Conservation (phyloP, 352 stramenopile genomes). For the Lagenidium giganteum region DNA sequence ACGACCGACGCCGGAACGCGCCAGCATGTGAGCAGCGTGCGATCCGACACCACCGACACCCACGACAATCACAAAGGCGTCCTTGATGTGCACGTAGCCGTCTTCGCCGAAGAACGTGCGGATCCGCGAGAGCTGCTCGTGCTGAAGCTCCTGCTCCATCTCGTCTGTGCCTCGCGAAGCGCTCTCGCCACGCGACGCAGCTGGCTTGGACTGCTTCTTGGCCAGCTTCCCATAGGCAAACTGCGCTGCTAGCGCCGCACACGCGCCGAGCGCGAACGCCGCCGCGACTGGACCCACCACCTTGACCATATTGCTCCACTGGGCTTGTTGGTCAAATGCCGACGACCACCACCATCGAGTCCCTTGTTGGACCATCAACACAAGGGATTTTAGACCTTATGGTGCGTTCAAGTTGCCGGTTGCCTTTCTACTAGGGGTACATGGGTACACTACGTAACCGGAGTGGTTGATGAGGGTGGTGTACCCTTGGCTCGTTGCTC, state of each 20-base stretch:
- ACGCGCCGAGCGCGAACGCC: slow-evolving; percentile 58
- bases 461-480: not conserved
- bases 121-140: slow-evolving; percentile 91
- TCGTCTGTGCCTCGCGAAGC: slow-evolving; percentile 17
- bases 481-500: too few relatives aligned
- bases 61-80: slow-evolving; percentile 93
- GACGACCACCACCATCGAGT: not conserved
- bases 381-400: slow-evolving; percentile 1
- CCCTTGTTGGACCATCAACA: not conserved
- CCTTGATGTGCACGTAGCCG: slow-evolving; percentile 85
- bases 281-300: slow-evolving; percentile 23
- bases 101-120: slow-evolving; percentile 93
- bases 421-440: slow-evolving; percentile 2
- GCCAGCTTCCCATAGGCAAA: slow-evolving; percentile 26
- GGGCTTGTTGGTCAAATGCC: too few relatives aligned
- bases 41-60: slow-evolving; percentile 96
- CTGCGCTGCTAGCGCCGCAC: slow-evolving; percentile 35
- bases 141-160: slow-evolving; percentile 46
- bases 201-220: slow-evolving; percentile 15
- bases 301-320: slow-evolving; percentile 65
- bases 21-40: slow-evolving; percentile 97
- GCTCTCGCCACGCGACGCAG: not conserved
- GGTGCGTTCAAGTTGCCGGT: slow-evolving; percentile 1
- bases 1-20: slow-evolving; percentile 90
- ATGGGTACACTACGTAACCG: not conserved